These are phyloP conservation scores for Nitzschia putrida DNA, from an alignment of 108 stramenopile species.

Conservation along the genomic window DNA sequence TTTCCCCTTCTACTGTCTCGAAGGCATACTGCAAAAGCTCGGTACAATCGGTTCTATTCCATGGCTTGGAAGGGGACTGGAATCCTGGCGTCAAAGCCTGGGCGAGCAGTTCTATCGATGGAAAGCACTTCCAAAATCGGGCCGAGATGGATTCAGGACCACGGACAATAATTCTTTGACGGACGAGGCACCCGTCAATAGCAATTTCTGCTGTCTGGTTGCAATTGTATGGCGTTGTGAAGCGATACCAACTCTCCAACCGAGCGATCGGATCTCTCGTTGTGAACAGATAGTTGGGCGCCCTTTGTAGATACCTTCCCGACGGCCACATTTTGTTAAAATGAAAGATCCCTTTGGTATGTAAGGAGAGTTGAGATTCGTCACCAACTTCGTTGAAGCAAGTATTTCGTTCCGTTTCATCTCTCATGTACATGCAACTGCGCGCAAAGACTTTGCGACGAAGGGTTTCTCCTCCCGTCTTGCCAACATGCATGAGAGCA, in stretches of 20 bases:
- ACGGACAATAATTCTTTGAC: background rate
- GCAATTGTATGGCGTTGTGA: background rate
- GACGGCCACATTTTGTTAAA: background rate
- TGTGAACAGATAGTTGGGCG: background rate
- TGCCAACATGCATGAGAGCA: slow-evolving; percentile 14
- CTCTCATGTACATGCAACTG: slow-evolving; percentile 2
- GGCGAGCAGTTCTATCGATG: background rate
- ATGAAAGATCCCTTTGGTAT: background rate
- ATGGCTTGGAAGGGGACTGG: background rate
- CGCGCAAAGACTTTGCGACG: background rate
- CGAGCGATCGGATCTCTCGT: background rate
- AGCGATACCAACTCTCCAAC: slow-evolving; percentile 1
- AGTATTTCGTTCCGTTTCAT: background rate
- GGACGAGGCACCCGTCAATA: background rate
- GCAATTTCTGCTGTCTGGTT: background rate
- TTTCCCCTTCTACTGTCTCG: background rate
- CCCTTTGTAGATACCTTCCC: background rate
- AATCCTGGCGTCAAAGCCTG: background rate
- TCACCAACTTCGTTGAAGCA: background rate
- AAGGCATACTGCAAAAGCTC: background rate
- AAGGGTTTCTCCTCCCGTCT: slow-evolving; percentile 6
- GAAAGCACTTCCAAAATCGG: background rate
- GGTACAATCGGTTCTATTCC: background rate
- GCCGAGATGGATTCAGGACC: background rate
- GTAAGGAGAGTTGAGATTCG: background rate